Evolutionary conservation across 345 rosid genomes (phyloP), one percentile per base, ranked within the genome.

Genomic region (Hypericum perforatum): DNA sequence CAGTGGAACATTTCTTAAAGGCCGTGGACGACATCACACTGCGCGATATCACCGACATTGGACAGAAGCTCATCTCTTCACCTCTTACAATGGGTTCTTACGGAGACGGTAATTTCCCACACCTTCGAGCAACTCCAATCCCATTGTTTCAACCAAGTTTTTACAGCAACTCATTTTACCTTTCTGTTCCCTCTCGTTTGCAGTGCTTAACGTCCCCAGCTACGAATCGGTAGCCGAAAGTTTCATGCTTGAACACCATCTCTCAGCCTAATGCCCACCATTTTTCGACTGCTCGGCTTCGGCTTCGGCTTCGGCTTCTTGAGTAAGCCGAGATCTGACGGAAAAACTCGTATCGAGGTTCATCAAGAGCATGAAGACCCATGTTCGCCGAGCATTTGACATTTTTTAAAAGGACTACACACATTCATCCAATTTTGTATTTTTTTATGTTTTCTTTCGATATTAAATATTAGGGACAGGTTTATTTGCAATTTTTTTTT

Each of bases 31-130:
- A 68, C 62, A 65, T 92, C 47, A 83, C 82, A 9, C 57, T 75
- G 63, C 65, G 70, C 22, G 95, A 85, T 67, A 77, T 88, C 41
- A 9, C 77, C 14, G 53, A 57, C n/a, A 63, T 82, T 39, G 80
- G 83, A 57, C 56, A 62, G 59, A 74, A 73, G 73, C 57, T 92
- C 16, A 67, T 92, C n/a, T 74, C 94, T 5, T 83, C 84, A 10
- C 94, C 95, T 56, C 74, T 92, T 53, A 81, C 97, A 54, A 80
- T 92, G 89, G 96, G 86, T 22, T 75, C 89, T 22, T 78, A 78
- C 5, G 95, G 97, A n/a, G 95, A 92, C 54, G 96, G 98, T 92
- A 80, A 65, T n/a, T n/a, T 60, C 11, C 9, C 37, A 10, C n/a
- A 1, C 32, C 36, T 42, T 13, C n/a, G 32, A 22, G 32, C 14